phyloP scores from a whole-genome alignment of 1,139 yeast genomes.

The Saccharomyces hybrid region DNA sequence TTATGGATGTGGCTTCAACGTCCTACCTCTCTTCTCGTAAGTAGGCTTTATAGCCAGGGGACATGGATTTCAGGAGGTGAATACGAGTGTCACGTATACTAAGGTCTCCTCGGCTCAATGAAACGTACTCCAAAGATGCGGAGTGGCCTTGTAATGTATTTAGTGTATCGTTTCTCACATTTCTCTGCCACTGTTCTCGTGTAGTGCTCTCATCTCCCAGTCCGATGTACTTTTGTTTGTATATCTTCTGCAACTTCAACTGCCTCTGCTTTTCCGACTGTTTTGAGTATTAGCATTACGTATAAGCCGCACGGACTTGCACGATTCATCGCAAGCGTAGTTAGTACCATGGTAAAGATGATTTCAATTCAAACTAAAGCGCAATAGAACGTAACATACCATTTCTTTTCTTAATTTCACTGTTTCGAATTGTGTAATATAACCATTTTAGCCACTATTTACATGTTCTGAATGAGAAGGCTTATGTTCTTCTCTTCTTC shows the following conservation, averaged over 20 bases:
- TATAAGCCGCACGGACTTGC: not conserved
- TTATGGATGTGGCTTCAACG: not conserved
- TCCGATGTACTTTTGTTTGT: slow-evolving; percentile 29
- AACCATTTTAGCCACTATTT: not conserved
- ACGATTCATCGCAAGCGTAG: not conserved
- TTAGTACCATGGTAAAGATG: slow-evolving; percentile 2
- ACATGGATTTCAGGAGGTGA: not conserved
- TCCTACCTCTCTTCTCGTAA: not conserved
- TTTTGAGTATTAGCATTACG: not conserved
- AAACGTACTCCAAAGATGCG: slow-evolving; percentile 47
- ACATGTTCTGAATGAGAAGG: not conserved
- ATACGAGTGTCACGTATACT: slow-evolving; percentile 2
- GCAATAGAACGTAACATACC: not conserved
- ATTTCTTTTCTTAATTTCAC: not conserved
- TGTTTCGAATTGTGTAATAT: not conserved
- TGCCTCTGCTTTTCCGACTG: slow-evolving; percentile 30
- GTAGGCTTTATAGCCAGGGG: not conserved
- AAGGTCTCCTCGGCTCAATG: not conserved
- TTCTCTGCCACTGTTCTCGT: slow-evolving; percentile 34
- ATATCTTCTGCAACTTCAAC: slow-evolving; percentile 20
- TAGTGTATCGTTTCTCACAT: slow-evolving; percentile 68
- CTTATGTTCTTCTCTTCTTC: not conserved
- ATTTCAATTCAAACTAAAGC: not conserved
- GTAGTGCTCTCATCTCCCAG: slow-evolving; percentile 27
- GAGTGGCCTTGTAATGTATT: slow-evolving; percentile 67